A percentile compares a stretch with the other conserved stretches of the same genome.
These are phyloP conservation scores for Ceratocystis smalleyi DNA, from an alignment of 2,329 filamentous ascomycete species.

Conservation along the genomic window DNA sequence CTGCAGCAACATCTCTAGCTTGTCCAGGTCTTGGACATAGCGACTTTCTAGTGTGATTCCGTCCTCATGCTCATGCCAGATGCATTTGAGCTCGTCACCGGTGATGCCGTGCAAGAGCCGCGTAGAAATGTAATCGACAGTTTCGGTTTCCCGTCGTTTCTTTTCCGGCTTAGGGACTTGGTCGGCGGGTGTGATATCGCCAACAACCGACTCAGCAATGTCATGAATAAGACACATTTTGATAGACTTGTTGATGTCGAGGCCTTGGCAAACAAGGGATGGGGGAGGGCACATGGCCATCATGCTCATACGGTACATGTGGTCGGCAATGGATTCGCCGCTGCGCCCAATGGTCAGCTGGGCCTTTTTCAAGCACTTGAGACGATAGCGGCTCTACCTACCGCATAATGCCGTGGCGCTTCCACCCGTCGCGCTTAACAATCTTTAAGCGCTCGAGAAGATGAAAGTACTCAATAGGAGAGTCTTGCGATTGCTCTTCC, in stretches of 20 bases:
- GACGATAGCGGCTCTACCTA: conserved; percentile 21
- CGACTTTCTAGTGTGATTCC: conserved; percentile 64
- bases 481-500: conserved; percentile 43
- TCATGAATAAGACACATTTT: conserved; percentile 95
- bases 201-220: conserved; percentile 93
- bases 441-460: conserved; percentile 88
- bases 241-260: conserved; percentile 73
- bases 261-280: conserved; percentile 43
- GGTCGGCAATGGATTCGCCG: conserved; percentile 87
- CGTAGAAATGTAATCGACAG: conserved; percentile 83
- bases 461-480: conserved; percentile 81
- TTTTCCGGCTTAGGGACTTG: conserved; percentile 80
- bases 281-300: conserved; percentile 84
- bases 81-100: conserved; percentile 54
- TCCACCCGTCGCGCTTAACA: conserved; percentile 91
- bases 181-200: conserved; percentile 91
- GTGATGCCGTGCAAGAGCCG: conserved; percentile 54
- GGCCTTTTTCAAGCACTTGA: background rate
- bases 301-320: conserved; percentile 99
- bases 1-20: conserved; percentile 86
- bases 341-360: conserved; percentile 23
- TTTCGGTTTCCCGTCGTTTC: conserved; percentile 65
- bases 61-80: conserved; percentile 96
- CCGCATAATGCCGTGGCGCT: conserved; percentile 61
- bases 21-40: conserved; percentile 94